Evolutionary conservation across 257 asterid species (phyloP).

Genomic region (Rhazya stricta): DNA sequence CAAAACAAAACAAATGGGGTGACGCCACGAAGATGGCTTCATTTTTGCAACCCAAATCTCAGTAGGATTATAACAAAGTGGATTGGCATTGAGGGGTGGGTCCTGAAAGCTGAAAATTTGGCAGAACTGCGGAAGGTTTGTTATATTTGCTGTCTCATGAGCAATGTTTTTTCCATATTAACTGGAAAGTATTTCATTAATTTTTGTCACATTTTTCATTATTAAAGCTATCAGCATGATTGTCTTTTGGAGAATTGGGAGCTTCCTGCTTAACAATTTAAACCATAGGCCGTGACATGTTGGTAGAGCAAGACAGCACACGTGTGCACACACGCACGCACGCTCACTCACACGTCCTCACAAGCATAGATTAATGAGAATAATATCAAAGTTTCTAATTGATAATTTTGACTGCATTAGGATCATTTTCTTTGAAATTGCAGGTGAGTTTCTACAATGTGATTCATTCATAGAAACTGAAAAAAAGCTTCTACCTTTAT

Average conservation of each 20-base stretch:
- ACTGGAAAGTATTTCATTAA: background rate
- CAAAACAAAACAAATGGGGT: conserved; percentile 89
- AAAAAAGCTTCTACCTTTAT: background rate
- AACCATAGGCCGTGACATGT: background rate
- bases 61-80: conserved; percentile 66
- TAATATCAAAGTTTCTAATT: background rate
- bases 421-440: background rate
- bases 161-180: background rate
- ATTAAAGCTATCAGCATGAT: background rate
- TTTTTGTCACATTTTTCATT: background rate
- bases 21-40: conserved; percentile 87
- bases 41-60: conserved; percentile 69
- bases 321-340: background rate
- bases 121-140: conserved; percentile 65
- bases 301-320: background rate
- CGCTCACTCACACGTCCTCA: background rate
- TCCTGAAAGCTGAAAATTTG: conserved; percentile 60
- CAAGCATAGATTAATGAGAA: background rate
- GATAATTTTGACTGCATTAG: background rate
- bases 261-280: background rate
- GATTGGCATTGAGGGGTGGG: conserved; percentile 72
- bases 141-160: background rate
- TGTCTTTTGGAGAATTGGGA: background rate
- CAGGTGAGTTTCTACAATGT: background rate
- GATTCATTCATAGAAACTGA: background rate